phyloP scores from a whole-genome alignment of 208 protist species.

The Novymonas esmeraldas region DNA sequence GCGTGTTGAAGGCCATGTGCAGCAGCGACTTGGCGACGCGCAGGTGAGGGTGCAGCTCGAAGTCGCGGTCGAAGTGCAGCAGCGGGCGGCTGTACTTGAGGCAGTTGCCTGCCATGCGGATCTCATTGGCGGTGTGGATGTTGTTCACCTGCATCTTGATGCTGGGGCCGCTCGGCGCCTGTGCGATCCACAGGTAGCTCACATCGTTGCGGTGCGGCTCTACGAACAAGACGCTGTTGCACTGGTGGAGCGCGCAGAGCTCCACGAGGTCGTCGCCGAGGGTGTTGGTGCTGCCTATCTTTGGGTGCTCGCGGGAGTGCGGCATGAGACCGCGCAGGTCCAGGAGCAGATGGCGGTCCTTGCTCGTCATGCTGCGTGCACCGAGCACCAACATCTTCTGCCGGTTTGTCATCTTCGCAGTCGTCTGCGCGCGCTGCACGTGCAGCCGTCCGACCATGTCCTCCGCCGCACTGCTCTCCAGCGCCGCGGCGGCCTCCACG shows the following conservation, averaged over 20 bases:
- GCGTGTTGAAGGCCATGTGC: constrained; percentile 95
- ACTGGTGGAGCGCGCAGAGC: constrained; percentile 92
- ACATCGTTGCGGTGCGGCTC: constrained; percentile 91
- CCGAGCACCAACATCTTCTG: constrained; percentile 94
- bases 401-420: constrained; percentile 91
- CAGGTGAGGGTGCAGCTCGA: constrained; percentile 93
- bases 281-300: constrained; percentile 80
- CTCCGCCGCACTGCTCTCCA: constrained; percentile 34
- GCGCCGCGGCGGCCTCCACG: constrained; percentile 18
- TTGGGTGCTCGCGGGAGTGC: constrained; percentile 93
- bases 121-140: constrained; percentile 97
- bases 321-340: constrained; percentile 95
- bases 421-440: constrained; percentile 54
- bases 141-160: constrained; percentile 96
- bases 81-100: constrained; percentile 97
- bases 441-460: constrained; percentile 65
- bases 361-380: constrained; percentile 88
- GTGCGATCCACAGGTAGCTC: constrained; percentile 95
- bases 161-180: constrained; percentile 93
- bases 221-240: constrained; percentile 94
- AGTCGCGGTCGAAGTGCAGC: constrained; percentile 97
- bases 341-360: constrained; percentile 93
- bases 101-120: constrained; percentile 98
- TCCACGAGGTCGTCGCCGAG: constrained; percentile 84
- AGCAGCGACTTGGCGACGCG: constrained; percentile 96